Evolutionary conservation across 164 flowering plant species (phyloP), one percentile per base, ranked within the genome.

Genomic region (Dillenia suffruticosa): DNA sequence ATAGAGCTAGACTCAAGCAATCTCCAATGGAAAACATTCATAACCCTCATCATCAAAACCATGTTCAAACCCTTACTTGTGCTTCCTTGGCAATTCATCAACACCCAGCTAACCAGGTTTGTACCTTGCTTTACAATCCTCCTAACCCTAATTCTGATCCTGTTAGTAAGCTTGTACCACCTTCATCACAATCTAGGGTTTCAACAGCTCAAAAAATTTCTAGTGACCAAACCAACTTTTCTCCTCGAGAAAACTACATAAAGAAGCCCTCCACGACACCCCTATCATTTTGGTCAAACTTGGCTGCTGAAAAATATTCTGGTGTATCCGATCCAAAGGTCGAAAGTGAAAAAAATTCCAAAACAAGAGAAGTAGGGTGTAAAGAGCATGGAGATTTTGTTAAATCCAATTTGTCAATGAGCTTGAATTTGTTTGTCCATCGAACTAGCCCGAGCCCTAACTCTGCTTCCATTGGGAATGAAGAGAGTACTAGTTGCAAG

Each of bases 1-100:
- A 89, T 58, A 80, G 91, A 71, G 98, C 98, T 32, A 81, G 88
- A 51, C 76, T 89, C 14, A 87, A 84, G 72, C 89, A 82, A 51
- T 78, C 85, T 56, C 72, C 83, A 56, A 63, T 0, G 61, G 40
- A 22, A 16, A 75, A 70, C 67, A 49, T 49, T 65, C 59, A 16
- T 52, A 76, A 62, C 54, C 73, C 69, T 45, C 56, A 70, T 15
- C 47, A 66, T 61, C 73, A 63, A 40, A 14, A 59, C 32, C 59
- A 54, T 48, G 12, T 48, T 54, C 72, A 62, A 24, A 71, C 26
- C 44, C 72, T 6, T 32, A 5, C 73, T 9, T 51, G 57, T 60
- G 9, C 68, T 19, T 22, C 74, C 43, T 57, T 70, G 49, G 75
- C 49, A 58, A 52, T 54, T 57, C 49, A 53, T 19, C 78, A 75